Evolutionary conservation across 805 yeast species (phyloP).

Genomic region (Scheffersomyces ergatensis): DNA sequence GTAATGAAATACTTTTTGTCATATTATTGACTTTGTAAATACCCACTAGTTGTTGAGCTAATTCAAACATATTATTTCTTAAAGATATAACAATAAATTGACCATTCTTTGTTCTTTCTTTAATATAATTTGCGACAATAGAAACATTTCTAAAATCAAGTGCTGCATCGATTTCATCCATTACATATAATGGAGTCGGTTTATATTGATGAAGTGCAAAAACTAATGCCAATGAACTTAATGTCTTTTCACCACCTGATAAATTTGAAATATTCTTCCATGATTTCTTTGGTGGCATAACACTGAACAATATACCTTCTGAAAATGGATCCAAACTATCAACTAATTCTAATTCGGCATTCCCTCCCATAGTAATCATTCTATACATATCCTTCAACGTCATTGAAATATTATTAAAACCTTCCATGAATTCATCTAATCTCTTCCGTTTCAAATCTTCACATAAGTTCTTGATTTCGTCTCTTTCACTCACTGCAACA

Average conservation of each 20-base stretch:
- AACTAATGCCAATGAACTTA: conserved; percentile 90
- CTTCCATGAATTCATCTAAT: conserved; percentile 88
- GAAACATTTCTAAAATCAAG: conserved; percentile 95
- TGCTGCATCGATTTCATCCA: conserved; percentile 99
- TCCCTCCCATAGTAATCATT: conserved; percentile 99
- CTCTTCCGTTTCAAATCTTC: conserved; percentile 74
- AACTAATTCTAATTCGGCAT: conserved; percentile 93
- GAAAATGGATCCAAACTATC: conserved; percentile 97
- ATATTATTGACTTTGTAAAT: conserved; percentile 89
- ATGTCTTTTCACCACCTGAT: conserved; percentile 97
- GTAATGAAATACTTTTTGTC: conserved; percentile 80
- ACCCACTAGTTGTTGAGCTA: conserved; percentile 92
- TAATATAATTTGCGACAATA: conserved; percentile 95
- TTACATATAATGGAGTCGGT: conserved; percentile 95
- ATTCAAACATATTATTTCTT: conserved; percentile 96
- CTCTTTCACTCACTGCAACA: conserved; percentile 64
- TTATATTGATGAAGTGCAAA: conserved; percentile 94
- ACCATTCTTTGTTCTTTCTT: conserved; percentile 92
- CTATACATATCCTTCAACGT: conserved; percentile 96
- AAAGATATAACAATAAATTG: conserved; percentile 94
- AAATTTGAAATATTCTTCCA: conserved; percentile 95
- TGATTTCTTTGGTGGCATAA: conserved; percentile 98
- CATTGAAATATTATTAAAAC: conserved; percentile 81
- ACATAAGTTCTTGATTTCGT: conserved; percentile 54
- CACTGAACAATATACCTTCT: conserved; percentile 94